Conservation (phyloP, 1,139 yeast species). For the Candida sp. region DNA sequence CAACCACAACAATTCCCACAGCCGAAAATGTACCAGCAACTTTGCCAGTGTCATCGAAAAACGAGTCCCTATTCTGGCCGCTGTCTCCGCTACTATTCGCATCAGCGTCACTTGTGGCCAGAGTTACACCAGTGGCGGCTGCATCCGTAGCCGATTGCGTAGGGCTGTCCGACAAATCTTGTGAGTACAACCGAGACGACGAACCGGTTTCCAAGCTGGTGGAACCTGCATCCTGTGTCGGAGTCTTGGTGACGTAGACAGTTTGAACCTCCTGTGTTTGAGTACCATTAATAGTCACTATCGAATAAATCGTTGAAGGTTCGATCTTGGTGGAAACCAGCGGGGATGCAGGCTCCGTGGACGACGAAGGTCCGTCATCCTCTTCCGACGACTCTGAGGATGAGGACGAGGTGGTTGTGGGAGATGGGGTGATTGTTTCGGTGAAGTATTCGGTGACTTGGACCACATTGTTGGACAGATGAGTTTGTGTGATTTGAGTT, state of each 20-base stretch:
- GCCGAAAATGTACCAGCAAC: conserved; percentile 79
- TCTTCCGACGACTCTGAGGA: neutral
- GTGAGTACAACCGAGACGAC: neutral
- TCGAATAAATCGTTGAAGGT: conserved; percentile 17
- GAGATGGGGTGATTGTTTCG: conserved; percentile 10
- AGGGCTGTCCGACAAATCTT: neutral
- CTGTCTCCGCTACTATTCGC: neutral
- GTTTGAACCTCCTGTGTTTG: conserved; percentile 22
- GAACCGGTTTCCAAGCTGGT: conserved; percentile 5
- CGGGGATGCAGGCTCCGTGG: conserved; percentile 15
- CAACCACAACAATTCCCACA: conserved; percentile 60
- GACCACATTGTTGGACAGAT: conserved; percentile 11
- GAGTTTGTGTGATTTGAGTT: conserved; percentile 16
- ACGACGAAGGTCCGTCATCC: conserved; percentile 12
- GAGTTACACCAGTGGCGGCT: conserved; percentile 3
- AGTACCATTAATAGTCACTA: conserved; percentile 25
- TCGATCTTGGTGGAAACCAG: conserved; percentile 7
- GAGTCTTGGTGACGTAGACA: conserved; percentile 20
- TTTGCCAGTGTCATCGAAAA: conserved; percentile 62
- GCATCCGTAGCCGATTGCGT: conserved; percentile 12
- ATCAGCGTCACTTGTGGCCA: conserved; percentile 10
- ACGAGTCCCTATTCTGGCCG: conserved; percentile 24
- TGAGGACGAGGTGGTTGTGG: conserved; percentile 20
- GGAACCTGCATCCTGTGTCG: conserved; percentile 14
- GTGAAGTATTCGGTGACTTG: conserved; percentile 12